These are phyloP conservation scores for Cardamine chenopodiifolia DNA, from an alignment of 345 rosid species.

Conservation along the genomic window DNA sequence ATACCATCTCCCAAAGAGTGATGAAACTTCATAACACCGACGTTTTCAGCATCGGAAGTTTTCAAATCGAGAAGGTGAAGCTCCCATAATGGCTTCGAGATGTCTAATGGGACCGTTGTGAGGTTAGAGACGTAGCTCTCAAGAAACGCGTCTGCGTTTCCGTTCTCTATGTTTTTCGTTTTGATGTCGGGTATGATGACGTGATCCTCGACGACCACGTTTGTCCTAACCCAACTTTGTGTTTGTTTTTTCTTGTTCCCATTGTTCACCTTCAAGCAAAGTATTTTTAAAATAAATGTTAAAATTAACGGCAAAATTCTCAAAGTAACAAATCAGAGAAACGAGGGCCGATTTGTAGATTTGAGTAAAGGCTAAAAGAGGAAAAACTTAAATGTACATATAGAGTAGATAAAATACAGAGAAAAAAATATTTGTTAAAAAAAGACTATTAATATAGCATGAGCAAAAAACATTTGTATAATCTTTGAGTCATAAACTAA, in stretches of 20 bases:
- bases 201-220: conserved; percentile 60
- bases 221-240: conserved; percentile 63
- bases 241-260: conserved; percentile 41
- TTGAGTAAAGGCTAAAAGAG: background rate
- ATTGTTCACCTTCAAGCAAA: conserved; percentile 45
- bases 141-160: conserved; percentile 55
- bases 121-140: conserved; percentile 70
- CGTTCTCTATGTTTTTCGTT: conserved; percentile 43
- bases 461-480: too few relatives aligned
- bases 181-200: conserved; percentile 53
- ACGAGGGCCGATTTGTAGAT: too few relatives aligned
- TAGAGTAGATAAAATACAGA: too few relatives aligned
- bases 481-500: too few relatives aligned
- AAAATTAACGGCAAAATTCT: background rate
- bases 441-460: too few relatives aligned
- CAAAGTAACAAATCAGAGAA: too few relatives aligned
- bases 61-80: conserved; percentile 68
- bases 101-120: conserved; percentile 56
- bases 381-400: too few relatives aligned
- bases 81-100: conserved; percentile 81
- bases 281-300: background rate
- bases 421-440: too few relatives aligned
- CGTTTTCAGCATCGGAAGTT: conserved; percentile 69
- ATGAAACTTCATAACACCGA: conserved; percentile 52
- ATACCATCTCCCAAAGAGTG: conserved; percentile 69